These are phyloP conservation scores for Colletotrichum sp. DNA, from an alignment of 2,329 filamentous ascomycete genomes.

Conservation along the genomic window DNA sequence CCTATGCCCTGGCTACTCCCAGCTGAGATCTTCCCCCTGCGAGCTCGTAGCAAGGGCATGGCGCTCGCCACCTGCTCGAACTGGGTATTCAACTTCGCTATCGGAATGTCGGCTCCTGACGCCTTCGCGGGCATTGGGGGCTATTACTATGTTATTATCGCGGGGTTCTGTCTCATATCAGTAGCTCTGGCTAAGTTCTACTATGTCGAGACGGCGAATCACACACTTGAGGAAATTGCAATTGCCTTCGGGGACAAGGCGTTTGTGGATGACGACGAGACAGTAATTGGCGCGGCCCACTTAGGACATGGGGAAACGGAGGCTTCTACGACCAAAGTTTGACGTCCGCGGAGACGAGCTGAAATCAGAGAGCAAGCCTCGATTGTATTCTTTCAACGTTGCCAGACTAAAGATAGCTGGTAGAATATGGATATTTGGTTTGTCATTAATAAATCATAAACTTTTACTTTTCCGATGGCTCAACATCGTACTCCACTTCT, in stretches of 20 bases:
- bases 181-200: neutral
- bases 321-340: neutral
- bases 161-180: neutral
- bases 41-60: neutral
- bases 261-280: neutral
- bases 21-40: rapidly evolving
- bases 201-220: neutral
- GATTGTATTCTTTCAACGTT: too few relatives aligned
- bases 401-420: too few relatives aligned
- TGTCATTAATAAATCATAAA: neutral
- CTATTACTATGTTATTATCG: neutral
- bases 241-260: neutral
- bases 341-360: neutral
- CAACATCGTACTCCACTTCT: constrained; percentile 74
- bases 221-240: neutral
- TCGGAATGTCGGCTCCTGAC: neutral
- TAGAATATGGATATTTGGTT: too few relatives aligned
- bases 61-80: neutral
- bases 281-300: neutral
- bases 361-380: neutral
- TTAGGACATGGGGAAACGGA: neutral
- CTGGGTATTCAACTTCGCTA: neutral
- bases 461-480: constrained; percentile 24
- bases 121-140: neutral
- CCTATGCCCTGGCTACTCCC: neutral